Conservation (phyloP, 2,329 filamentous ascomycete species). For the Pyrenochaeta sp. region DNA sequence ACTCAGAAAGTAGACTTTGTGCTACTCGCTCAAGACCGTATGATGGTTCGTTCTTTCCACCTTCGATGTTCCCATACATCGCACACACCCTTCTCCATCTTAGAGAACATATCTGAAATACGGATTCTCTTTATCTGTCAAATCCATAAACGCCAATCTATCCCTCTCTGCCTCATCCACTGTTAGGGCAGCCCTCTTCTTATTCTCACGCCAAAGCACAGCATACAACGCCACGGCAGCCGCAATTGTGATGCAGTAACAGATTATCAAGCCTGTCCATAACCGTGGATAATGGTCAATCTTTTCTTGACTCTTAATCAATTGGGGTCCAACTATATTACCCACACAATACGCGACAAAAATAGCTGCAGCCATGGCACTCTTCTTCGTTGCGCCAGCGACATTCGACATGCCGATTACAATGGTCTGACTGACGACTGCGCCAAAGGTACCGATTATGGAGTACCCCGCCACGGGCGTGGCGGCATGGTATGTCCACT, state of each 20-base stretch:
- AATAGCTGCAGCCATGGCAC: conserved; percentile 75
- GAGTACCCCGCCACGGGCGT: conserved; percentile 75
- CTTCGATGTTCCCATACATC: too few relatives aligned
- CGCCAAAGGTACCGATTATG: conserved; percentile 76
- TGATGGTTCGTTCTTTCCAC: too few relatives aligned
- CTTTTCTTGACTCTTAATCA: conserved; percentile 73
- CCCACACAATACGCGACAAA: conserved; percentile 80
- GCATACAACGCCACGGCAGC: conserved; percentile 65
- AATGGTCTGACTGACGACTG: conserved; percentile 71
- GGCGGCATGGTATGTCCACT: conserved; percentile 70
- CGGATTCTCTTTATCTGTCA: conserved; percentile 67
- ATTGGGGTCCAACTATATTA: conserved; percentile 78
- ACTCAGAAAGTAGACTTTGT: too few relatives aligned
- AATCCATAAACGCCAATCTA: conserved; percentile 54
- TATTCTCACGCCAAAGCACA: conserved; percentile 59
- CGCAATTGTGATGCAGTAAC: conserved; percentile 73
- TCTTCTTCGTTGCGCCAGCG: conserved; percentile 80
- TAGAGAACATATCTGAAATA: conserved; percentile 63
- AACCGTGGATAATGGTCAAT: conserved; percentile 73
- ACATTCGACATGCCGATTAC: conserved; percentile 72
- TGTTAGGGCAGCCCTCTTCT: conserved; percentile 60
- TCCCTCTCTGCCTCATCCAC: conserved; percentile 68
- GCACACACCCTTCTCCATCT: too few relatives aligned
- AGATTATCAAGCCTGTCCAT: conserved; percentile 74
- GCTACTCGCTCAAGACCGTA: too few relatives aligned